Evolutionary conservation across 78 protist genomes (phyloP), one percentile per base, ranked within the genome.

Genomic region (Speleostelium caveatum): DNA sequence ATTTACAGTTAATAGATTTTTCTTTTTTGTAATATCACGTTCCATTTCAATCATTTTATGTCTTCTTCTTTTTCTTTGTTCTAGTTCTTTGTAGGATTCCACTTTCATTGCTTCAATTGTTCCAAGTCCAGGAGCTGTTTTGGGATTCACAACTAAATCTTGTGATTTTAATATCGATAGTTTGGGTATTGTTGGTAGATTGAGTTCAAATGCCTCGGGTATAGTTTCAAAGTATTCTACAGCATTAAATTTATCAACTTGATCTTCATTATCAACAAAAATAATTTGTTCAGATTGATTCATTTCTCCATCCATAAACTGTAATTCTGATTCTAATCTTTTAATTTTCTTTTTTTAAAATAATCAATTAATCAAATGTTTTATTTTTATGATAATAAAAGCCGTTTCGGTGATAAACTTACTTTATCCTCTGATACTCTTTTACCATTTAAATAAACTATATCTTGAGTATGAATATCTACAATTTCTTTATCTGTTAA

Each of bases 391-490:
- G 6, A 45, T 6, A 10, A 10, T 6, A 45, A 10, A 45, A 45
- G 53, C n/a, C n/a, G 6, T 45, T 14, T 45, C 6, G 53, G 6
- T 45, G 53, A 45, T 45, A 45, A 14, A 14, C 53, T 21, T 76
- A 76, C 86, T 33, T 80, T 80, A 39, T 80, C 89, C 4, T 80
- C 89, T 28, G 89, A 17, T 26, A 36, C 58, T 80, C 89, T 80
- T 58, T 80, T 80, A 28, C 72, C 17, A 28, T 68, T 65, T 56
- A 80, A 56, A 80, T 80, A 80, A 56, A 58, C 33, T 53, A 51
- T 39, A 80, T 80, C 89, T 53, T 80, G 89, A 26, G 63, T 41
- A 19, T 80, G 61, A 30, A 68, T 68, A 56, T 80, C 89, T 68
- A 68, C 10, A 30, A 80, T n/a, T 56, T 80, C 49, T 5, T 68